Percentiles rank a stretch among this genome's conserved stretches.
Evolutionary conservation across 176 grass and related monocot species (phyloP).

Genomic region (Neostapfia colusana): DNA sequence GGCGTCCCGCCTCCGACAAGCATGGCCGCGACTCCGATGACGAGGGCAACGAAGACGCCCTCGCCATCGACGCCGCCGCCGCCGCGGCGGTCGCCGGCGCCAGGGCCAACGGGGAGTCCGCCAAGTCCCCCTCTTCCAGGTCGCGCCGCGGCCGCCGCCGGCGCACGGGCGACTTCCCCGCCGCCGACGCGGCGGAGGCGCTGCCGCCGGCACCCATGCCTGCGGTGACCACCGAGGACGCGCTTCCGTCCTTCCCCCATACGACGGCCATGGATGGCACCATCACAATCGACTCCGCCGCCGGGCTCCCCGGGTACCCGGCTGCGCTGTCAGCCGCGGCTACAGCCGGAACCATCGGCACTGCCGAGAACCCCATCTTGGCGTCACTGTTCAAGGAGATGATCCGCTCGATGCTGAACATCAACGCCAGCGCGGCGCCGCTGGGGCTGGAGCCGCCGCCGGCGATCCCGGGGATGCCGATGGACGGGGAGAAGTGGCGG

Average conservation of each 20-base stretch:
- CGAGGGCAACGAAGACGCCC: constrained; percentile 31
- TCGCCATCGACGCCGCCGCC: constrained; percentile 12
- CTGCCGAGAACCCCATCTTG: constrained; percentile 52
- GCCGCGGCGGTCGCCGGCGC: not conserved
- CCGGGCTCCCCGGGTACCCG: not conserved
- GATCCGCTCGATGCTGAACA: constrained; percentile 49
- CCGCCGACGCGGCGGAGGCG: constrained; percentile 15
- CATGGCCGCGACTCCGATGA: constrained; percentile 50
- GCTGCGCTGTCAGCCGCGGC: constrained; percentile 14
- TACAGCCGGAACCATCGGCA: not conserved
- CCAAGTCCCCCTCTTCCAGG: constrained; percentile 59
- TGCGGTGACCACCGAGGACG: constrained; percentile 40
- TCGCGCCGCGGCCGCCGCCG: constrained; percentile 45
- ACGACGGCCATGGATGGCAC: constrained; percentile 26
- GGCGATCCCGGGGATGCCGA: constrained; percentile 18
- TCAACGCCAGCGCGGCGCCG: constrained; percentile 20
- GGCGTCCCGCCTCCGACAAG: constrained; percentile 62
- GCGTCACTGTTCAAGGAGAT: constrained; percentile 82
- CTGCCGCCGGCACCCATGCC: constrained; percentile 37
- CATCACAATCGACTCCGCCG: constrained; percentile 19
- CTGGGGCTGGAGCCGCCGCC: constrained; percentile 41
- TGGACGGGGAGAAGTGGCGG: constrained; percentile 78
- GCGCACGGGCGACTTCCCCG: constrained; percentile 35
- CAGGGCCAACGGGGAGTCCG: constrained; percentile 33
- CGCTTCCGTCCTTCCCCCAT: constrained; percentile 40